A percentile compares a stretch with the other conserved stretches of the same genome.
Evolutionary conservation across 352 stramenopile genomes (phyloP).

Genomic region (Phytopythium chamaehyphon): DNA sequence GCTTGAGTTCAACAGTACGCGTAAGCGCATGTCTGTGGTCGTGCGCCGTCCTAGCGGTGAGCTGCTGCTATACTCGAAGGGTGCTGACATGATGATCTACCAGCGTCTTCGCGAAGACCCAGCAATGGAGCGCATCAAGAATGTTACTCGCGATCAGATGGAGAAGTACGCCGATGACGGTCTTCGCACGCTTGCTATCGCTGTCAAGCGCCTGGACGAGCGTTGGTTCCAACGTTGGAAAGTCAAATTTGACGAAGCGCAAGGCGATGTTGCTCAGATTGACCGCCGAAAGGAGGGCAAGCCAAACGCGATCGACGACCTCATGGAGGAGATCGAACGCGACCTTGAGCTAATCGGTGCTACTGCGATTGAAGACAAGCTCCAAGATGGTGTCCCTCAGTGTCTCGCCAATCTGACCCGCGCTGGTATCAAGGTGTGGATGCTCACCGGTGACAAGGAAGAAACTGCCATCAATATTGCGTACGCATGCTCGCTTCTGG

Average conservation of each 20-base stretch:
- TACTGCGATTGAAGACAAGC: conserved; percentile 91
- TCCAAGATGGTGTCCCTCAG: conserved; percentile 88
- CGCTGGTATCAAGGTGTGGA: conserved; percentile 96
- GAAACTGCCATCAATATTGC: conserved; percentile 98
- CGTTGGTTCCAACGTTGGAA: conserved; percentile 76
- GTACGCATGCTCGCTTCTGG: conserved; percentile 85
- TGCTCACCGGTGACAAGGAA: conserved; percentile 97
- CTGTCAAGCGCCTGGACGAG: conserved; percentile 62
- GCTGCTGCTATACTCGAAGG: conserved; percentile 79
- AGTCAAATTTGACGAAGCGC: conserved; percentile 60
- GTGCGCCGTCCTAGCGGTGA: conserved; percentile 49
- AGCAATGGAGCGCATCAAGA: conserved; percentile 43
- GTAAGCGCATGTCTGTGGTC: conserved; percentile 77
- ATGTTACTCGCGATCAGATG: conserved; percentile 71
- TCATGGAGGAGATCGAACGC: conserved; percentile 83
- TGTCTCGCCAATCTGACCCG: conserved; percentile 73
- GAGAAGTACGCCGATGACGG: conserved; percentile 82
- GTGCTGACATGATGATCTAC: conserved; percentile 94
- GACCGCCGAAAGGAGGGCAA: conserved; percentile 80
- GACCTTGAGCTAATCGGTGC: conserved; percentile 82
- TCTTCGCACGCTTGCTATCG: conserved; percentile 79
- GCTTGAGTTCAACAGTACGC: conserved; percentile 75
- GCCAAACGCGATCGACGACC: conserved; percentile 64
- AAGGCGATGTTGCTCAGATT: conserved; percentile 62
- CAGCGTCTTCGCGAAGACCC: conserved; percentile 57